Percentiles rank a stretch among this genome's conserved stretches.
Evolutionary conservation across 2,329 filamentous ascomycete genomes (phyloP).

Genomic region (Myrmaecium sp.): DNA sequence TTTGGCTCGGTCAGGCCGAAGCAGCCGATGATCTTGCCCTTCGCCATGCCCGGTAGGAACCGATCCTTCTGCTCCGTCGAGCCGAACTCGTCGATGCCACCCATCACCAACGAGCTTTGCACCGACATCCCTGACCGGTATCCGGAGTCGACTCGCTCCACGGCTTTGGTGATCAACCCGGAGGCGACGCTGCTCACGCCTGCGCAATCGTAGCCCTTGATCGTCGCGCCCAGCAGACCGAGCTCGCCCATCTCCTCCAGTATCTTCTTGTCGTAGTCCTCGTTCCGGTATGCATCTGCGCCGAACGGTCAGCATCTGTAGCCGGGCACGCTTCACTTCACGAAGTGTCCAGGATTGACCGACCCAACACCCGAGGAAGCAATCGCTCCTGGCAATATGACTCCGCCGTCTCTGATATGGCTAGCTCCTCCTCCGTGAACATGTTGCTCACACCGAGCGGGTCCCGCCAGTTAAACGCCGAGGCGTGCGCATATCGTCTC

Average conservation of each 20-base stretch:
- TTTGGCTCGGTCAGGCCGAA: conserved; percentile 89
- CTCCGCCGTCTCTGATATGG: conserved; percentile 79
- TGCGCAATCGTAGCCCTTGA: conserved; percentile 76
- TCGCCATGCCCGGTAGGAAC: conserved; percentile 64
- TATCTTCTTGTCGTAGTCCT: conserved; percentile 73
- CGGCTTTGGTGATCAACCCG: conserved; percentile 78
- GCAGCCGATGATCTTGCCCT: conserved; percentile 65
- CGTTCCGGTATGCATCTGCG: conserved; percentile 68
- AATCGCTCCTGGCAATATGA: conserved; percentile 86
- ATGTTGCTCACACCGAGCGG: conserved; percentile 59
- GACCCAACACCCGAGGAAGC: conserved; percentile 72
- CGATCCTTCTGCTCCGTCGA: conserved; percentile 75
- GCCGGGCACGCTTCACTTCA: conserved; percentile 5
- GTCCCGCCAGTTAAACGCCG: conserved; percentile 77
- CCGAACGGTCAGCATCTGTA: not conserved
- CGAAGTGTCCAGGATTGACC: conserved; percentile 4
- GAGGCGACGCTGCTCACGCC: conserved; percentile 75
- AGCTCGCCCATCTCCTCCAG: conserved; percentile 84
- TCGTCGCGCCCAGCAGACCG: conserved; percentile 72
- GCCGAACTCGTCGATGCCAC: conserved; percentile 75
- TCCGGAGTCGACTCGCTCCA: conserved; percentile 80
- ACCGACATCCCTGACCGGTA: conserved; percentile 90
- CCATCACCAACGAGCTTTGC: conserved; percentile 86
- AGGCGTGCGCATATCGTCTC: conserved; percentile 25
- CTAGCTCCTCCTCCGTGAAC: conserved; percentile 77